phyloP scores from a whole-genome alignment of 306 rosid genomes.

The Vigna reflexopilosa region DNA sequence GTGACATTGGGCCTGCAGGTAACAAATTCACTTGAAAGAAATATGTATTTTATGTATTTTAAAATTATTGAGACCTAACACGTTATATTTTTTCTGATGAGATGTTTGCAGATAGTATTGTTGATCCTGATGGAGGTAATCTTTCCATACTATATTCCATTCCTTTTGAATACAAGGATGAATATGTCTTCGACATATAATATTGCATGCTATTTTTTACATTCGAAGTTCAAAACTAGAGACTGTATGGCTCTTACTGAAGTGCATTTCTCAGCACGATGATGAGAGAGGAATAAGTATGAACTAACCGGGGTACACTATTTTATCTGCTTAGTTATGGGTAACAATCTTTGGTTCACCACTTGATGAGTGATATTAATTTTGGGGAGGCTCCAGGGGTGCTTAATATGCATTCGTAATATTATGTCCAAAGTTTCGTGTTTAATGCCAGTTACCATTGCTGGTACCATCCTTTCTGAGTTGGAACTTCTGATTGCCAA shows the following conservation, averaged over 20 bases:
- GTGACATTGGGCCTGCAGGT: constrained; percentile 86
- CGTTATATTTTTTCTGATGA: constrained; percentile 40
- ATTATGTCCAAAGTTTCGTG: constrained; percentile 7
- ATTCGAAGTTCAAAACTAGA: constrained; percentile 28
- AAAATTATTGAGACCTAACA: constrained; percentile 47
- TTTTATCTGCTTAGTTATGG: constrained; percentile 18
- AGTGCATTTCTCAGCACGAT: not conserved
- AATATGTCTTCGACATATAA: constrained; percentile 22
- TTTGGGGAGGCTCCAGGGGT: not conserved
- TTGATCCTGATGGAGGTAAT: constrained; percentile 90
- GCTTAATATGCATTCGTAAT: not conserved
- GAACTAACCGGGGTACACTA: not conserved
- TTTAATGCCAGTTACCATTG: constrained; percentile 16
- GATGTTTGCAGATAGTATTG: constrained; percentile 63
- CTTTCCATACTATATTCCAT: constrained; percentile 27
- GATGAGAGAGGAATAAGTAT: not conserved
- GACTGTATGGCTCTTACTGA: not conserved
- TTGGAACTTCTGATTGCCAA: constrained; percentile 6
- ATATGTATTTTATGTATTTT: not conserved
- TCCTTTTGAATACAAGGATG: constrained; percentile 11
- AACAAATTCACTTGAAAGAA: constrained; percentile 25
- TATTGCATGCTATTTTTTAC: constrained; percentile 28
- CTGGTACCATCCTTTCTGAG: constrained; percentile 19
- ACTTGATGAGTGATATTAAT: not conserved
- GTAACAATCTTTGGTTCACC: constrained; percentile 2